A percentile compares a stretch with the other conserved stretches of the same genome.
Conservation (phyloP, 2,329 filamentous ascomycete species). For the Ceratocystis eucalypticola region DNA sequence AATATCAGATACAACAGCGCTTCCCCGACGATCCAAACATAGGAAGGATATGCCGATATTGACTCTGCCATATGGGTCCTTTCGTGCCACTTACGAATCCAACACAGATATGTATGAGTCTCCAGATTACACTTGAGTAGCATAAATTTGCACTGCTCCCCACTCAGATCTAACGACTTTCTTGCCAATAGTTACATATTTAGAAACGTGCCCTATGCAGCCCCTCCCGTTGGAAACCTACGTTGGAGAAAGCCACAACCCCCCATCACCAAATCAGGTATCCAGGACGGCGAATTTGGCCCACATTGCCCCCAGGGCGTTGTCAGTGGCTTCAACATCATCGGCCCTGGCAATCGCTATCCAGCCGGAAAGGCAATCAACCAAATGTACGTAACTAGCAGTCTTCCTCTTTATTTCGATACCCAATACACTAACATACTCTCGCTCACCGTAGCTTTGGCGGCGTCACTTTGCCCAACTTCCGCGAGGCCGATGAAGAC, state of each 20-base stretch:
- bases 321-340: slow-evolving; percentile 24
- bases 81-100: slow-evolving; percentile 18
- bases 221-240: slow-evolving; percentile 29
- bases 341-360: slow-evolving; percentile 26
- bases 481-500: slow-evolving; percentile 29
- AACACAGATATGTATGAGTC: slow-evolving; percentile 19
- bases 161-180: background rate
- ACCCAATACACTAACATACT: background rate
- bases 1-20: background rate
- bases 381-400: slow-evolving; percentile 23
- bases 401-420: background rate
- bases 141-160: too few species aligned
- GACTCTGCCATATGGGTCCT: slow-evolving; percentile 20
- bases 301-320: slow-evolving; percentile 20
- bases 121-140: too few species aligned
- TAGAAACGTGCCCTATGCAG: slow-evolving; percentile 33
- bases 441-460: slow-evolving; percentile 22
- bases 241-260: slow-evolving; percentile 31
- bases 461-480: slow-evolving; percentile 26
- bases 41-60: slow-evolving; percentile 18
- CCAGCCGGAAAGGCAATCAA: slow-evolving; percentile 26
- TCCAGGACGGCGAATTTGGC: slow-evolving; percentile 17
- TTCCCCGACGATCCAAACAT: slow-evolving; percentile 6
- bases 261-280: slow-evolving; percentile 21
- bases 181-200: slow-evolving; percentile 23